phyloP scores from a whole-genome alignment of 1,284 basidiomycete genomes.

The Fomitopsis palustris region DNA sequence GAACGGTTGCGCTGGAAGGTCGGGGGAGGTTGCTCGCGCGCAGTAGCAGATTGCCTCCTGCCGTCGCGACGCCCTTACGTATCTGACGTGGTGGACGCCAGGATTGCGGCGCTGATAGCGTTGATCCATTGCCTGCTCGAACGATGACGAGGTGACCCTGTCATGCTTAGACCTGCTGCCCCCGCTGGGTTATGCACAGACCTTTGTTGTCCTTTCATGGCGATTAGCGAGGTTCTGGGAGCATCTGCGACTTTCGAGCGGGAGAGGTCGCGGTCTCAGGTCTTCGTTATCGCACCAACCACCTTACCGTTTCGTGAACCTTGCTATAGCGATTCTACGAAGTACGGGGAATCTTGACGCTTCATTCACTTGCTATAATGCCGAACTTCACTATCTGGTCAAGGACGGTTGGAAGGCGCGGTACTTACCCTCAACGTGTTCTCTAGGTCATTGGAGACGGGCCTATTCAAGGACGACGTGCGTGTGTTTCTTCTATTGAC shows the following conservation, averaged over 20 bases:
- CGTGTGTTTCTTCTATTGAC: constrained; percentile 9
- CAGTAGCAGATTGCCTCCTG: background rate
- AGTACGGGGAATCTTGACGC: background rate
- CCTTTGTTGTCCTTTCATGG: too few relatives aligned
- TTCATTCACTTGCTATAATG: background rate
- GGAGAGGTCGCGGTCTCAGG: background rate
- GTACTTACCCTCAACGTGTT: background rate
- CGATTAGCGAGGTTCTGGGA: background rate
- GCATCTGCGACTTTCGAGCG: background rate
- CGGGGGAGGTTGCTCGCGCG: too few relatives aligned
- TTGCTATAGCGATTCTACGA: background rate
- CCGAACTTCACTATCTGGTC: background rate
- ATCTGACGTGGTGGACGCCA: background rate
- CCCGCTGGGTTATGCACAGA: too few relatives aligned
- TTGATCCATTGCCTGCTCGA: background rate
- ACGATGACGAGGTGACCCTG: background rate
- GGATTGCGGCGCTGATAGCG: too few relatives aligned
- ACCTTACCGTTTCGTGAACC: background rate
- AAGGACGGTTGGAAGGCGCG: background rate
- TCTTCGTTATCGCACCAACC: background rate
- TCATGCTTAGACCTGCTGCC: background rate
- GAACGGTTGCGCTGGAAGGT: too few relatives aligned
- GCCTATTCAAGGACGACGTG: constrained; percentile 64
- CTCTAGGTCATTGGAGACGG: constrained; percentile 63
- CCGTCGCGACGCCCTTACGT: background rate